phyloP scores from a whole-genome alignment of 1,284 basidiomycete genomes.

The Tylopilus orsonianus region DNA sequence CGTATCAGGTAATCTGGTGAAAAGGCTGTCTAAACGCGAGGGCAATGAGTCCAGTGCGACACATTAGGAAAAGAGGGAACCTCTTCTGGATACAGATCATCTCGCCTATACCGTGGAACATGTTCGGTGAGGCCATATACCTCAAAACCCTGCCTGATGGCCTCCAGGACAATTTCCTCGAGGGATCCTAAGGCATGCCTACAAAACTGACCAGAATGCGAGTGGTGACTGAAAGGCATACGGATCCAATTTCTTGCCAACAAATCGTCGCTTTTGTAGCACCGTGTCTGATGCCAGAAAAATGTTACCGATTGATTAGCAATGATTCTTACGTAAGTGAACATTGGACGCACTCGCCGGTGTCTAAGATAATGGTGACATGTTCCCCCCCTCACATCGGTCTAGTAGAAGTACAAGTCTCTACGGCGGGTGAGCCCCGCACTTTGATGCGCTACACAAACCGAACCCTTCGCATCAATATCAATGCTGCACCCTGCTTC shows the following conservation, averaged over 20 bases:
- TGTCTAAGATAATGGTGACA: neutral
- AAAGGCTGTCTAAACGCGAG: constrained; percentile 44
- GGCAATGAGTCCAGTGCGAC: constrained; percentile 16
- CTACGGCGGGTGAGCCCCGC: constrained; percentile 20
- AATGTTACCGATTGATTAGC: neutral
- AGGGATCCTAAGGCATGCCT: constrained; percentile 81
- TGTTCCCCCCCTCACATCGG: neutral
- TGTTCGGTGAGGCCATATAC: constrained; percentile 94
- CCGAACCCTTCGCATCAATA: constrained; percentile 17
- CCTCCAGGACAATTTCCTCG: constrained; percentile 78
- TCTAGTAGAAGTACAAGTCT: constrained; percentile 1
- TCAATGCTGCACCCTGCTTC: constrained; percentile 4
- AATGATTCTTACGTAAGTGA: constrained; percentile 24
- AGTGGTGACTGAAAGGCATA: constrained; percentile 92
- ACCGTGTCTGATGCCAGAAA: neutral
- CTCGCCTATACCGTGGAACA: constrained; percentile 78
- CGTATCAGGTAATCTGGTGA: constrained; percentile 46
- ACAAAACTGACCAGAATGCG: constrained; percentile 97
- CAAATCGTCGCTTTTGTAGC: constrained; percentile 2
- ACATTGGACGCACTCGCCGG: neutral
- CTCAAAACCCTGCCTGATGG: constrained; percentile 76
- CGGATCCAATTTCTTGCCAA: neutral
- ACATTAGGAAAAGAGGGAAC: constrained; percentile 41
- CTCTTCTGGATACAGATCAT: constrained; percentile 96
- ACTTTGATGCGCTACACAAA: constrained; percentile 25